These are phyloP conservation scores for Hemileia vastatrix DNA, from an alignment of 1,284 basidiomycete genomes.

Conservation along the genomic window DNA sequence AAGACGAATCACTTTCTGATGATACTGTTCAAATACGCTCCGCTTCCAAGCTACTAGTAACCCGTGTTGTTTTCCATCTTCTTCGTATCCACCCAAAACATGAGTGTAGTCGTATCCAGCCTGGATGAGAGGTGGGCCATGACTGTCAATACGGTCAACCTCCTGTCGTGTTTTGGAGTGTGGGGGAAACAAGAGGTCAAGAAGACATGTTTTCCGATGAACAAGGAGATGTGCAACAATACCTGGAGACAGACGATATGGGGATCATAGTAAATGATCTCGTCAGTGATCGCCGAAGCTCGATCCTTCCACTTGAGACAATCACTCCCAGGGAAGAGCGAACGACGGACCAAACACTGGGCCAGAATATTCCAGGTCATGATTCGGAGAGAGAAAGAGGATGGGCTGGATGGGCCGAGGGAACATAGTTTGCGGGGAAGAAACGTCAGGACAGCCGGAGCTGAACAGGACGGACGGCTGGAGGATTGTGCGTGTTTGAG, in stretches of 20 bases:
- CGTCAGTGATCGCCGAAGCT: constrained; percentile 11
- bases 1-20: not conserved
- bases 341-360: constrained; percentile 18
- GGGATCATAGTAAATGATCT: constrained; percentile 15
- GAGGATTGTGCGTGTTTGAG: no score
- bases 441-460: no score
- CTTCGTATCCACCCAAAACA: constrained; percentile 18
- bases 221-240: not conserved
- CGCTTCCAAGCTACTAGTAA: constrained; percentile 17
- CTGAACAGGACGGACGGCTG: no score
- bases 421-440: no score
- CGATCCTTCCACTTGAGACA: constrained; percentile 22
- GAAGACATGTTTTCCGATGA: no score
- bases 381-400: no score
- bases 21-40: not conserved
- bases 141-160: constrained; percentile 10
- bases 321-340: constrained; percentile 18
- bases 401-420: no score
- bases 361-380: constrained; percentile 23
- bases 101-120: constrained; percentile 10
- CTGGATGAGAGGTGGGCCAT: not conserved
- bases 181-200: not conserved
- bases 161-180: constrained; percentile 3
- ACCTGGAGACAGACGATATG: constrained; percentile 19
- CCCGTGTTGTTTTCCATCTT: constrained; percentile 20